Evolutionary conservation across 257 asterid species (phyloP).

Genomic region (Solanum ossicruentum): DNA sequence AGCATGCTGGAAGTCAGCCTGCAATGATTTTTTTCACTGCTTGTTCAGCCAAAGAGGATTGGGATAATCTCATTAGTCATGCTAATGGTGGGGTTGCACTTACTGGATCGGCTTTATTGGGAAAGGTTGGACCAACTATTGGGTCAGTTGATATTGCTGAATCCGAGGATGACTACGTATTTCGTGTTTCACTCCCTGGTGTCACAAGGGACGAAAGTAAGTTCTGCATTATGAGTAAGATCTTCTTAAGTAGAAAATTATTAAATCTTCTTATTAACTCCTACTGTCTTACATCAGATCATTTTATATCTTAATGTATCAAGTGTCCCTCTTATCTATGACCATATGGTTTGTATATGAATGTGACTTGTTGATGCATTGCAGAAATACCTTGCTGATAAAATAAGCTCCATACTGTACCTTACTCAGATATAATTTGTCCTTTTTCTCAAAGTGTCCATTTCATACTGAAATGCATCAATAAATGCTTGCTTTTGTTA

Average conservation of each 20-base stretch:
- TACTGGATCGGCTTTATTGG: conserved; percentile 31
- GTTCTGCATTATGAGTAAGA: background rate
- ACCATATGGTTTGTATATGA: background rate
- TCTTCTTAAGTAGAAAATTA: background rate
- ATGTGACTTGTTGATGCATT: background rate
- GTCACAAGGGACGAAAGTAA: conserved; percentile 27
- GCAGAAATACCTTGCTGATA: background rate
- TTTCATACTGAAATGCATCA: background rate
- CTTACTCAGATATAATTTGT: background rate
- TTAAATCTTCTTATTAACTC: background rate
- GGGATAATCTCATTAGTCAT: conserved; percentile 19
- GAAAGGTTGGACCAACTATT: conserved; percentile 26
- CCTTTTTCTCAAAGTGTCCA: background rate
- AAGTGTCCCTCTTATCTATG: background rate
- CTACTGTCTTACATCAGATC: background rate
- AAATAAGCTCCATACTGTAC: background rate
- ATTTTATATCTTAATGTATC: background rate
- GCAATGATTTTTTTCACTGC: conserved; percentile 26
- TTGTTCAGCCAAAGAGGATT: conserved; percentile 22
- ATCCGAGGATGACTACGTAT: conserved; percentile 24
- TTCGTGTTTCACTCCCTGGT: conserved; percentile 41
- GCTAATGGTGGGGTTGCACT: conserved; percentile 20
- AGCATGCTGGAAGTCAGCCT: conserved; percentile 11
- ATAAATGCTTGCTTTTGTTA: background rate
- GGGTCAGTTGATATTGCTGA: conserved; percentile 33